A percentile compares a stretch with the other conserved stretches of the same genome.
Conservation (phyloP, 345 rosid species). For the Reutealis trisperma region DNA sequence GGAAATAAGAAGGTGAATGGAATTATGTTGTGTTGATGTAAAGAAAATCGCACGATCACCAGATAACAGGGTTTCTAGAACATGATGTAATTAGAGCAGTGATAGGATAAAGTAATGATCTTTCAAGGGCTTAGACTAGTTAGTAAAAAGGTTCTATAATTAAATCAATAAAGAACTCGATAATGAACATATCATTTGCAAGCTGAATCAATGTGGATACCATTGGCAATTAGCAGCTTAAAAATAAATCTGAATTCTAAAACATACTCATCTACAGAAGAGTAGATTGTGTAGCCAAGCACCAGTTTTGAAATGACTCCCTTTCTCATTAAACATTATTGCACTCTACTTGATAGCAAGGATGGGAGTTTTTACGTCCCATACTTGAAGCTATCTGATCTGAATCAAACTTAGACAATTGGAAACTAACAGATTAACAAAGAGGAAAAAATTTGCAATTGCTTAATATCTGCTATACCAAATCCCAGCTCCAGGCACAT, state of each 20-base stretch:
- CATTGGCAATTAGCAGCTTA: neutral
- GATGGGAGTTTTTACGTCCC: neutral
- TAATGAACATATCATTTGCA: neutral
- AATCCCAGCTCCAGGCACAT: neutral
- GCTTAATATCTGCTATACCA: neutral
- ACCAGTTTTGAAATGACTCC: neutral
- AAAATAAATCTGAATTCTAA: neutral
- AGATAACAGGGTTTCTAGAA: neutral
- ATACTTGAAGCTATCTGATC: constrained; percentile 10
- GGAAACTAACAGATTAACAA: neutral
- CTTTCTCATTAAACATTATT: neutral
- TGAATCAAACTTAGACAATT: neutral
- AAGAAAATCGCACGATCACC: neutral
- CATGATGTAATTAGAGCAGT: neutral
- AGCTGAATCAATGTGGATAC: neutral
- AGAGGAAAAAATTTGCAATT: neutral
- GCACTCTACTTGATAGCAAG: neutral
- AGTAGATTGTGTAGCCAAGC: neutral
- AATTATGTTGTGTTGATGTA: neutral
- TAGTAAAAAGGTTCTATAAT: neutral
- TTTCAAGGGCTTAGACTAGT: neutral
- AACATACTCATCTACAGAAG: constrained; percentile 3
- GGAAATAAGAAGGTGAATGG: neutral
- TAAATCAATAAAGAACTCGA: neutral
- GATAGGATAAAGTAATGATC: neutral